Percentiles rank a stretch among this genome's conserved stretches.
Conservation (phyloP, 129 eudicot species). For the Flaveria sonorensis region DNA sequence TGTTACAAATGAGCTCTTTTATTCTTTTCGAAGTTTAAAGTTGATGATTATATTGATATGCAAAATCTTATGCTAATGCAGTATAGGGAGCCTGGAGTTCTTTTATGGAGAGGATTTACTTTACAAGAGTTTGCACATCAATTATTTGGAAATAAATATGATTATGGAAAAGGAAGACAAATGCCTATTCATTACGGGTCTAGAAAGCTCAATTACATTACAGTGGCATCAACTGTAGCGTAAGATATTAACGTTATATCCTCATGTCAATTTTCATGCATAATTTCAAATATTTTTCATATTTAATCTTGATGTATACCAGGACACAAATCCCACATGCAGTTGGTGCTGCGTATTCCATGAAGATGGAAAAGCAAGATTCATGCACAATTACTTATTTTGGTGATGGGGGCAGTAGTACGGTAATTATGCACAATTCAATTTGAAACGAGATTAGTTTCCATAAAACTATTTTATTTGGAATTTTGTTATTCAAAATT, state of each 20-base stretch:
- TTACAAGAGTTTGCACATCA: slow-evolving; percentile 90
- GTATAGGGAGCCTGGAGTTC: slow-evolving; percentile 98
- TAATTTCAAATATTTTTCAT: not conserved
- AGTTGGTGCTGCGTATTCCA: slow-evolving; percentile 95
- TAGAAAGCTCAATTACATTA: slow-evolving; percentile 68
- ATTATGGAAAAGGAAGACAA: slow-evolving; percentile 88
- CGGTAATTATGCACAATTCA: slow-evolving; percentile 46
- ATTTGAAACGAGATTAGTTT: not conserved
- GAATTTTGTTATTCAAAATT: not conserved
- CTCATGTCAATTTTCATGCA: not conserved
- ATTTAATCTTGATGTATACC: slow-evolving; percentile 18
- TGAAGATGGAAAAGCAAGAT: slow-evolving; percentile 74
- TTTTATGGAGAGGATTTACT: slow-evolving; percentile 92
- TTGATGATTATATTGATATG: slow-evolving; percentile 14
- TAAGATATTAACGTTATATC: slow-evolving; percentile 37
- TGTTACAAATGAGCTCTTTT: not conserved
- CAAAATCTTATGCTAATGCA: slow-evolving; percentile 37
- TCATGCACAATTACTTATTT: slow-evolving; percentile 82
- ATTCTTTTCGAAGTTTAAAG: not conserved
- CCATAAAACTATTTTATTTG: not conserved
- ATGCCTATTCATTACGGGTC: slow-evolving; percentile 98
- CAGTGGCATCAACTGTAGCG: slow-evolving; percentile 89
- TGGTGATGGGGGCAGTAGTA: slow-evolving; percentile 95
- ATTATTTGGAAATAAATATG: slow-evolving; percentile 71
- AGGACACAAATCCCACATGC: slow-evolving; percentile 94